Evolutionary conservation across 176 grass and related monocot species (phyloP), one percentile per base, ranked within the genome.

Genomic region (Zizania latifolia): DNA sequence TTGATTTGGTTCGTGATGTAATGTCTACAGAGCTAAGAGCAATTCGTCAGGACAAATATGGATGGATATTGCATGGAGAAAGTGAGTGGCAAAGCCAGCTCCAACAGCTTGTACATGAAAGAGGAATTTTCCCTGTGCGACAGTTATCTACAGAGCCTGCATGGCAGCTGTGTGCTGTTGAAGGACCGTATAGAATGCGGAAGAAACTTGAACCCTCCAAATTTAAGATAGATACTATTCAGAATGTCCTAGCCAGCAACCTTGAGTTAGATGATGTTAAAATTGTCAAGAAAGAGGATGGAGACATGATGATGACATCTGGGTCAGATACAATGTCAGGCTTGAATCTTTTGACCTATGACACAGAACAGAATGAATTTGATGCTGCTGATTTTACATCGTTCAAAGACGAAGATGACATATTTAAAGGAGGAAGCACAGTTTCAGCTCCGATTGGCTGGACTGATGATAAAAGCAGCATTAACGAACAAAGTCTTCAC

Each of bases 1-100:
- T 99, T 65, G 91, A 99, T 77, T 85, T 84, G 44, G 82, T 90
- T 78, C 92, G 96, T 71, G 91, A 99, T 86, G 61, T 84, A 55
- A 94, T 99, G 96, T 99, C 96, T 24, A 95, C 96, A 67, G 67
- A 94, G 50, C 92, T 99, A 50, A 95, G 92, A 65, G 81, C 86
- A 69, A 92, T 99, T 83, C 89, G 92, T 51, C 96, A 99, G 75
- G 96, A 99, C 70, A 99, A 99, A 85, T 99, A 95, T 70, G 96
- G 96, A 40, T 99, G 96, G 96, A 90, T 99, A 72, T 84, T 99
- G 59, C 96, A 99, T 84, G 92, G 87, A 71, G 96, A 99, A 88
- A 94, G 89, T 53, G 96, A 99, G 68, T 99, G 96, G 96, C 89
- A 99, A 74, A 86, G 73, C 76, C 96, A 99, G 69, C 62, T 99